A percentile compares a stretch with the other conserved stretches of the same genome.
Evolutionary conservation across 805 yeast genomes (phyloP).

Genomic region (Lipomyces anomalus): DNA sequence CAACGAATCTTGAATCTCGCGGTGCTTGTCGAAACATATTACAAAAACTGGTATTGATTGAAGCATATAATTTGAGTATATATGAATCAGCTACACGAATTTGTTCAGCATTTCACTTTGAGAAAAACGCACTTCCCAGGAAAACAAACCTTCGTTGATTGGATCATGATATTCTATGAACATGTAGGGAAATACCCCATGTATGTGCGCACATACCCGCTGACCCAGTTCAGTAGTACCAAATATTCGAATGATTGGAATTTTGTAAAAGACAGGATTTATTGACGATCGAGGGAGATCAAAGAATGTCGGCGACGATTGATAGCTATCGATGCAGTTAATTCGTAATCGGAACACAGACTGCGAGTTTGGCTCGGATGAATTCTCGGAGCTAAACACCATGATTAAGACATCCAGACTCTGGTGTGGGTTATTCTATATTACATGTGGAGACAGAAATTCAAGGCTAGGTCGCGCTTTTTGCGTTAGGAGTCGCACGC

Average conservation of each 20-base stretch:
- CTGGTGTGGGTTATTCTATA: not conserved
- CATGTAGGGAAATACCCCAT: slow-evolving; percentile 78
- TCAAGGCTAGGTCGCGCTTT: too few relatives aligned
- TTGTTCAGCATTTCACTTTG: not conserved
- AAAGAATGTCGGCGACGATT: slow-evolving; percentile 46
- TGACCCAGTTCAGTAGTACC: slow-evolving; percentile 63
- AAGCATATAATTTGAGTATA: not conserved
- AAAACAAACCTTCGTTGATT: not conserved
- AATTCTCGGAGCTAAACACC: not conserved
- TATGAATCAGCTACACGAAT: not conserved
- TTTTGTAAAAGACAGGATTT: slow-evolving; percentile 32
- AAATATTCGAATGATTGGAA: slow-evolving; percentile 73
- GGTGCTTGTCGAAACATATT: not conserved
- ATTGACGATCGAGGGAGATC: slow-evolving; percentile 38
- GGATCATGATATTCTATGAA: slow-evolving; percentile 55
- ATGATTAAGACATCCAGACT: not conserved
- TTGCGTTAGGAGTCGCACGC: too few relatives aligned
- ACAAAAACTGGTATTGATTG: not conserved
- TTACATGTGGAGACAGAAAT: not conserved
- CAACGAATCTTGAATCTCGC: slow-evolving; percentile 26
- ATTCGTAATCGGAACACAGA: slow-evolving; percentile 42
- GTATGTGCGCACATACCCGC: slow-evolving; percentile 63
- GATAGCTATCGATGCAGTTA: slow-evolving; percentile 62
- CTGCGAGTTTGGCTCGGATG: not conserved
- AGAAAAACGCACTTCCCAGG: too few relatives aligned